phyloP scores from a whole-genome alignment of 1,139 yeast genomes.

The Protomyces gravidus region DNA sequence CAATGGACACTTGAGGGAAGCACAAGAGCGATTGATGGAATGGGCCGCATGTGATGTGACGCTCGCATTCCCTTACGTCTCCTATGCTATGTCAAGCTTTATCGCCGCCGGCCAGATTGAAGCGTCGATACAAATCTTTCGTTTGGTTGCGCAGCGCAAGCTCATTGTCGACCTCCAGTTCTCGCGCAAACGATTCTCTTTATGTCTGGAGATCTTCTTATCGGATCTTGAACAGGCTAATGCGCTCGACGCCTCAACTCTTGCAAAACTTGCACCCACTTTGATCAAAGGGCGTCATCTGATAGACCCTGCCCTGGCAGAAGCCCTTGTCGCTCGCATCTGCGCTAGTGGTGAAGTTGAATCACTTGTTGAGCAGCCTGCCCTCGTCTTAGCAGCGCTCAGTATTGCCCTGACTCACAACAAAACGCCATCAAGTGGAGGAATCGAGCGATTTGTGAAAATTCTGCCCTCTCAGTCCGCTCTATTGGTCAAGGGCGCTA shows the following conservation, averaged over 20 bases:
- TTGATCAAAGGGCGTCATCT: no score
- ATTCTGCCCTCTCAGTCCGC: no score
- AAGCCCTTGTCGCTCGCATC: no score
- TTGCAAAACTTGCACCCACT: no score
- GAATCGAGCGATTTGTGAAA: no score
- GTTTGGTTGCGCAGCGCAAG: background rate
- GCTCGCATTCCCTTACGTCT: slow-evolving; percentile 3
- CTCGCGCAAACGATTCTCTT: background rate
- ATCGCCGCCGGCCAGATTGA: slow-evolving; percentile 11
- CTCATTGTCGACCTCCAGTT: background rate
- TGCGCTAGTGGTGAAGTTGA: no score
- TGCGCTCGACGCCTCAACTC: background rate
- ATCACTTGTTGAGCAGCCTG: no score
- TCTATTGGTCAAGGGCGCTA: no score
- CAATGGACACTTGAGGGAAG: slow-evolving; percentile 10
- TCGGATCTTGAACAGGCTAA: background rate
- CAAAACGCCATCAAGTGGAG: no score
- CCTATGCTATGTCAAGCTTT: background rate
- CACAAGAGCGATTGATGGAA: background rate
- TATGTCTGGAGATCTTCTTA: background rate
- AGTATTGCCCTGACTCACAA: no score
- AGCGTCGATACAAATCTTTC: background rate
- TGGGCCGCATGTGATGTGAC: slow-evolving; percentile 7
- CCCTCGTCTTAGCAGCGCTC: no score
- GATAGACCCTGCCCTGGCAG: no score